phyloP scores from a whole-genome alignment of 306 rosid species.

The Cajanus cajan region DNA sequence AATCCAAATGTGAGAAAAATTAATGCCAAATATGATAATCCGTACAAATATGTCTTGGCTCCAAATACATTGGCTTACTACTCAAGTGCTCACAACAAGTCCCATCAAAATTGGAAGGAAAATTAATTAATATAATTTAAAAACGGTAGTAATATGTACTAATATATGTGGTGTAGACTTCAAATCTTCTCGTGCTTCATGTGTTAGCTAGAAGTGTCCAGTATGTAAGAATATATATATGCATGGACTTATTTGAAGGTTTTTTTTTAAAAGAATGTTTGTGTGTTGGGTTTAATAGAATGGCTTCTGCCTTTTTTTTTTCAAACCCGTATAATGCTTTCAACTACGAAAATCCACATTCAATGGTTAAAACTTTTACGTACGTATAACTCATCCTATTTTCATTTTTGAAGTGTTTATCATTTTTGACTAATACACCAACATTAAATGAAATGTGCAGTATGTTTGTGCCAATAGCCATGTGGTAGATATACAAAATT shows the following conservation, averaged over 20 bases:
- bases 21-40: no score
- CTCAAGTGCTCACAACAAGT: not conserved
- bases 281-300: not conserved
- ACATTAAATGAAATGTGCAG: not conserved
- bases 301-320: not conserved
- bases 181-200: not conserved
- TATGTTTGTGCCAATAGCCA: no score
- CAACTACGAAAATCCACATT: no score
- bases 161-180: not conserved
- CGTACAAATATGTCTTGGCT: no score
- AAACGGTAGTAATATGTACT: not conserved
- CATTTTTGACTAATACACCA: constrained; percentile 9
- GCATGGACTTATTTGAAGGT: not conserved
- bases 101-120: not conserved
- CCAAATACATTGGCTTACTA: no score
- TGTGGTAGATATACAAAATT: no score
- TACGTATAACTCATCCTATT: not conserved
- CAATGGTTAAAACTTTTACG: not conserved
- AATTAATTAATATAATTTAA: no score
- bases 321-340: not conserved
- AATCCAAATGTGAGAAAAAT: no score
- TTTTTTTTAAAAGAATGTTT: not conserved
- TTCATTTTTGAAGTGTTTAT: not conserved
- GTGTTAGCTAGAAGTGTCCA: not conserved
- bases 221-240: not conserved